phyloP scores from a whole-genome alignment of 176 grass and related monocot species.

The Lolium multiflorum region DNA sequence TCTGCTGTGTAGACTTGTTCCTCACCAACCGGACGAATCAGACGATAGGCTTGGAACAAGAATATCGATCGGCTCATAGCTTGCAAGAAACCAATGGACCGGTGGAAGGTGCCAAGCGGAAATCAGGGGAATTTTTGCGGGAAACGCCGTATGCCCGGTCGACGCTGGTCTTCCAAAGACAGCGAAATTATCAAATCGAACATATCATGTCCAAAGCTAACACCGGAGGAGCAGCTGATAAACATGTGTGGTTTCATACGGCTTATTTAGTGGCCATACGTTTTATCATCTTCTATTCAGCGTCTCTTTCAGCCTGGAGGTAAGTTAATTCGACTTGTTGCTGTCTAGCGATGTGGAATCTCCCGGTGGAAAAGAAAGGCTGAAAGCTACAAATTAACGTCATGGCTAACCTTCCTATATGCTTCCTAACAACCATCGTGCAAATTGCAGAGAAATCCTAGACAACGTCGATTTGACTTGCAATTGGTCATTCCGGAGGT shows the following conservation, averaged over 20 bases:
- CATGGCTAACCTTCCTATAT: neutral
- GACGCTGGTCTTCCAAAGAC: neutral
- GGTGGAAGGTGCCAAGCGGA: neutral
- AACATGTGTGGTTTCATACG: too few species aligned
- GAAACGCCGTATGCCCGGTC: neutral
- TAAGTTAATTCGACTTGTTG: neutral
- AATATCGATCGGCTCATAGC: neutral
- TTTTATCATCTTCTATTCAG: neutral
- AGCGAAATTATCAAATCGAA: neutral
- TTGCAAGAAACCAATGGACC: constrained; percentile 13
- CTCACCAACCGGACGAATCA: neutral
- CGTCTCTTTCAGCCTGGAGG: neutral
- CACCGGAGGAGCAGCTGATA: neutral
- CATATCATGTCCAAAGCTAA: neutral
- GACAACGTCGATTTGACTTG: neutral
- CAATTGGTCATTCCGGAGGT: neutral
- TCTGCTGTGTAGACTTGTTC: neutral
- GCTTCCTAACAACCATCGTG: neutral
- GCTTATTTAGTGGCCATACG: constrained; percentile 2
- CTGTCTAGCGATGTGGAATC: neutral
- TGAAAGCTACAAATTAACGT: neutral
- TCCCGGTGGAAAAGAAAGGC: neutral
- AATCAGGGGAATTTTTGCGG: neutral
- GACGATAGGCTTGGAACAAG: neutral
- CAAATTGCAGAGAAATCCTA: neutral